Conservation (phyloP, 2,329 filamentous ascomycete genomes). For the Chlorencoelia australis region DNA sequence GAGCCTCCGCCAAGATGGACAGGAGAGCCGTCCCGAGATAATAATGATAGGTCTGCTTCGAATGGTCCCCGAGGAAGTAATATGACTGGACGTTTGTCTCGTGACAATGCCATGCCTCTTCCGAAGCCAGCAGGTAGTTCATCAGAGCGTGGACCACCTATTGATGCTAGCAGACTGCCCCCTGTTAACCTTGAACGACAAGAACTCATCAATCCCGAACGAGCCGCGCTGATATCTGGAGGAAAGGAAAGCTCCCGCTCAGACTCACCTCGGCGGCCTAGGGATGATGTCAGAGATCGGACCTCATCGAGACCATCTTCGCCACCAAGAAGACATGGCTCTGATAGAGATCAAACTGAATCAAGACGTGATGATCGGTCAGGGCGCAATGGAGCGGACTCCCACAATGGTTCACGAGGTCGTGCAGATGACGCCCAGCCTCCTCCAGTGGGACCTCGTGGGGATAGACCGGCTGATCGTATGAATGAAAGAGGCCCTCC, state of each 20-base stretch:
- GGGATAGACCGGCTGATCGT: slow-evolving; percentile 36
- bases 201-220: slow-evolving; percentile 26
- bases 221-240: slow-evolving; percentile 25
- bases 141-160: slow-evolving; percentile 17
- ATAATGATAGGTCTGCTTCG: slow-evolving; percentile 15
- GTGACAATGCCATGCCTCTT: slow-evolving; percentile 23
- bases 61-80: slow-evolving; percentile 19
- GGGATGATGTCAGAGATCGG: slow-evolving; percentile 24
- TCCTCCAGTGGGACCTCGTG: slow-evolving; percentile 26
- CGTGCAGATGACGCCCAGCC: slow-evolving; percentile 19
- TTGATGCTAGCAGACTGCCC: slow-evolving; percentile 18
- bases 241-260: slow-evolving; percentile 19
- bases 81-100: slow-evolving; percentile 19
- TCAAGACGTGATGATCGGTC: slow-evolving; percentile 23
- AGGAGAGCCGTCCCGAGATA: slow-evolving; percentile 21
- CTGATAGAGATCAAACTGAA: slow-evolving; percentile 29
- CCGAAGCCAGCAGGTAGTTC: slow-evolving; percentile 16
- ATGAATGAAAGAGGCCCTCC: slow-evolving; percentile 31
- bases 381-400: slow-evolving; percentile 15
- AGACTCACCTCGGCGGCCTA: slow-evolving; percentile 23
- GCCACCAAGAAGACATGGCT: slow-evolving; percentile 40
- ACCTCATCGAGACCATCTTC: slow-evolving; percentile 38
- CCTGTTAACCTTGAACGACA: slow-evolving; percentile 21
- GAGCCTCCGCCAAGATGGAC: slow-evolving; percentile 25
- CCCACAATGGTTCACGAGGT: slow-evolving; percentile 12